These are phyloP conservation scores for Teratosphaeria destructans DNA, from an alignment of 2,329 filamentous ascomycete species.

Conservation along the genomic window DNA sequence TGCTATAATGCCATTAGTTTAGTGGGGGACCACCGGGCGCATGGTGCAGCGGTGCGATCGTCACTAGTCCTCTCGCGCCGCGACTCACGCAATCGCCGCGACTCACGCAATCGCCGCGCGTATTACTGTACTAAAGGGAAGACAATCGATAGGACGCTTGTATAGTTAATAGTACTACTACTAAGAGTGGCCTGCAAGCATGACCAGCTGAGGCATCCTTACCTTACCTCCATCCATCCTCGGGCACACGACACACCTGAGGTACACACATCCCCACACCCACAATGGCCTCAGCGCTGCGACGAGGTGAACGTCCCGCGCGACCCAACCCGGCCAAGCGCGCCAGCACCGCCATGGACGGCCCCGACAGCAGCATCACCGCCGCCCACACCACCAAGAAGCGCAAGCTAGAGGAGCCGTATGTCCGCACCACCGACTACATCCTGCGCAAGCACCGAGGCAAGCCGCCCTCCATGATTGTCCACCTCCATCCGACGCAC, in stretches of 20 bases:
- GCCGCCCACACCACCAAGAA: constrained; percentile 10
- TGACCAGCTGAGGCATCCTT: neutral
- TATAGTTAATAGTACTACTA: neutral
- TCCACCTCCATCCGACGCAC: constrained; percentile 76
- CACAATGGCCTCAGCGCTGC: constrained; percentile 29
- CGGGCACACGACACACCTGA: neutral
- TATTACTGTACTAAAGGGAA: neutral
- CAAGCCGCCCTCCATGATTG: constrained; percentile 67
- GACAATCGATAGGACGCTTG: neutral
- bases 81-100: neutral
- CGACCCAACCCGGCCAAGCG: constrained; percentile 20
- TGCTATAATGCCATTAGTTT: neutral
- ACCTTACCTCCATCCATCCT: neutral
- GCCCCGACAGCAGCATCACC: constrained; percentile 13
- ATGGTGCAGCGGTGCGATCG: neutral
- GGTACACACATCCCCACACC: neutral
- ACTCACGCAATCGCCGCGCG: neutral
- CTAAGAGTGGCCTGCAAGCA: neutral
- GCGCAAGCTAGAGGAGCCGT: constrained; percentile 22
- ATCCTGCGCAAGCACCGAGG: constrained; percentile 72
- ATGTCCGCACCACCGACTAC: constrained; percentile 60
- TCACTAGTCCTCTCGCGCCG: neutral
- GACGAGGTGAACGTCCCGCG: constrained; percentile 31
- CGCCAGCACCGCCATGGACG: constrained; percentile 15
- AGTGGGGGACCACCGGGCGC: neutral